Conservation (phyloP, 768 basidiomycete genomes). For the Clavaria fumosa region DNA sequence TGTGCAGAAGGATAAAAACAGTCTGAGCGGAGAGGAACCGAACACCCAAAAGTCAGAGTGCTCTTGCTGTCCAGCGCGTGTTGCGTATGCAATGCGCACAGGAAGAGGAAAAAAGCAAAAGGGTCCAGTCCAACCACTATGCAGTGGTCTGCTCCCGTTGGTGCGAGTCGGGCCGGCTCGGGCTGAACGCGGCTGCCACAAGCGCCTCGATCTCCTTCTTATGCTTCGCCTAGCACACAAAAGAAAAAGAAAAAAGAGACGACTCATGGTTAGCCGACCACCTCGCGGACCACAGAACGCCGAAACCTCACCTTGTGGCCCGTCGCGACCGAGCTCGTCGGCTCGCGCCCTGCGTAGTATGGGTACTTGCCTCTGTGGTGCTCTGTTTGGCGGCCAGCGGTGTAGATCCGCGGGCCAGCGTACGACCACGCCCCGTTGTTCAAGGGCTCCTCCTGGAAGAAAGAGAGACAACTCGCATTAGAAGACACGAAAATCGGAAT, state of each 20-base stretch:
- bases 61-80: no score
- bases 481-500: no score
- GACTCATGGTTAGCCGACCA: constrained; percentile 11
- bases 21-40: no score
- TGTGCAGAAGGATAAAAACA: no score
- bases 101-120: no score
- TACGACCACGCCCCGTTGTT: constrained; percentile 99
- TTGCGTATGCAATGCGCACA: no score
- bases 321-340: constrained; percentile 83
- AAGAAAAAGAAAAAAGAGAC: not conserved
- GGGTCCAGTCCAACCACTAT: no score
- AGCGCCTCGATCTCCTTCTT: constrained; percentile 84
- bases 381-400: constrained; percentile 80
- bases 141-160: no score
- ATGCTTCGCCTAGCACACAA: constrained; percentile 43
- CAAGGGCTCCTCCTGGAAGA: constrained; percentile 69
- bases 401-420: constrained; percentile 83
- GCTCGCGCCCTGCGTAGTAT: constrained; percentile 81
- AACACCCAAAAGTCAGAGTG: no score
- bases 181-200: constrained; percentile 43
- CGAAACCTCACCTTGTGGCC: constrained; percentile 93
- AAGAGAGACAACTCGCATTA: constrained; percentile 1
- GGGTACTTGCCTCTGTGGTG: constrained; percentile 89
- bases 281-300: no score
- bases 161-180: no score